A percentile compares a stretch with the other conserved stretches of the same genome.
Evolutionary conservation across 2,329 filamentous ascomycete genomes (phyloP).

Genomic region (Penicillium sclerotigenum): DNA sequence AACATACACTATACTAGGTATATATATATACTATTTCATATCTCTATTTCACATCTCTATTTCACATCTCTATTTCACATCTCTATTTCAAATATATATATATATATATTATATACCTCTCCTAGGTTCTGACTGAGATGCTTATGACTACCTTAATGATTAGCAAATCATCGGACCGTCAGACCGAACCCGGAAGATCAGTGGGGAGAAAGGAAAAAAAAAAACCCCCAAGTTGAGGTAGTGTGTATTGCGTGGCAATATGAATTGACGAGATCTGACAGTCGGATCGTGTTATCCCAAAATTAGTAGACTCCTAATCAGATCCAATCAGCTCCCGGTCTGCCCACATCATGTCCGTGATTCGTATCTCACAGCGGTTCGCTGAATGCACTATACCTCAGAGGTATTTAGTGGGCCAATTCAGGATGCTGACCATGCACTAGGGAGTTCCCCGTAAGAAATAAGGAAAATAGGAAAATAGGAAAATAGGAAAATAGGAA

Average conservation of each 20-base stretch:
- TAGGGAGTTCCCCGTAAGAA: background rate
- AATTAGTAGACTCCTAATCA: slow-evolving; percentile 5
- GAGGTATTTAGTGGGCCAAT: background rate
- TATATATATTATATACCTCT: no score
- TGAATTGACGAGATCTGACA: slow-evolving; percentile 19
- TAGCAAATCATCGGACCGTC: background rate
- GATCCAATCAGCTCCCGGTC: slow-evolving; percentile 11
- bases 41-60: background rate
- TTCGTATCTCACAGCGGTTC: background rate
- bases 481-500: background rate
- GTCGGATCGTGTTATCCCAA: slow-evolving; percentile 14
- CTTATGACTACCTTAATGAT: background rate
- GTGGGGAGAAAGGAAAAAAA: background rate
- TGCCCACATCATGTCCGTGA: background rate
- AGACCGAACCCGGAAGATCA: slow-evolving; percentile 1
- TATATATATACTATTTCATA: background rate
- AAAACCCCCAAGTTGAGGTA: background rate
- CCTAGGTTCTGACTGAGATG: slow-evolving; percentile 1
- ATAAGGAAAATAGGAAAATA: background rate
- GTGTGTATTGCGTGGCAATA: slow-evolving; percentile 17
- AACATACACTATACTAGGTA: no score
- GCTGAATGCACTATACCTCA: background rate
- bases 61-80: background rate
- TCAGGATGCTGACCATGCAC: slow-evolving; percentile 1
- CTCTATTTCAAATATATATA: background rate